phyloP scores from a whole-genome alignment of 2,329 filamentous ascomycete genomes.

The Curvularia lunata region DNA sequence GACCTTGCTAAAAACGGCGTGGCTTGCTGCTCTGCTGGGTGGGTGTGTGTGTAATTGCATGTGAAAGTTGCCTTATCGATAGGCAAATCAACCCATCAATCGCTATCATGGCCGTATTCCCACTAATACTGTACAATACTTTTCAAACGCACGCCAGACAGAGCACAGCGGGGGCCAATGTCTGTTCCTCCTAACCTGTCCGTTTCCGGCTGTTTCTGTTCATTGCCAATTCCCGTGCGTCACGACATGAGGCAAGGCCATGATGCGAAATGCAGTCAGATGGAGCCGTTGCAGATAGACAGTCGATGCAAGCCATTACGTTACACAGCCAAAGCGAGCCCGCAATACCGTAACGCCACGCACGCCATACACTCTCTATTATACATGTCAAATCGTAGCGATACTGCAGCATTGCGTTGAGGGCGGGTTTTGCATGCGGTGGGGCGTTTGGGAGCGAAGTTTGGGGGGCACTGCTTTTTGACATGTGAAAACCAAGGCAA shows the following conservation, averaged over 20 bases:
- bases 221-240: background rate
- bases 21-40: slow-evolving; percentile 14
- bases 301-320: background rate
- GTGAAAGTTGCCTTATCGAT: slow-evolving; percentile 38
- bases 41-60: slow-evolving; percentile 25
- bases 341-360: background rate
- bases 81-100: slow-evolving; percentile 3
- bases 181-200: background rate
- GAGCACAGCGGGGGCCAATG: background rate
- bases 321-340: background rate
- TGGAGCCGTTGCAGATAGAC: background rate
- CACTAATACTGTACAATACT: background rate
- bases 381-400: background rate
- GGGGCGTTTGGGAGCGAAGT: background rate
- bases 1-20: slow-evolving; percentile 33
- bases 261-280: background rate
- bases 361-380: background rate
- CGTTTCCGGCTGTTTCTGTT: background rate
- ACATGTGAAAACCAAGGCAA: slow-evolving; percentile 32
- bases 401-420: slow-evolving; percentile 12
- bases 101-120: background rate
- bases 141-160: background rate
- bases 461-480: slow-evolving; percentile 5
- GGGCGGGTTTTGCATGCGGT: background rate
- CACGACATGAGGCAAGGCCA: background rate